Evolutionary conservation across 2,329 filamentous ascomycete species (phyloP), one percentile per base, ranked within the genome.

Genomic region (Aureobasidium sp.): DNA sequence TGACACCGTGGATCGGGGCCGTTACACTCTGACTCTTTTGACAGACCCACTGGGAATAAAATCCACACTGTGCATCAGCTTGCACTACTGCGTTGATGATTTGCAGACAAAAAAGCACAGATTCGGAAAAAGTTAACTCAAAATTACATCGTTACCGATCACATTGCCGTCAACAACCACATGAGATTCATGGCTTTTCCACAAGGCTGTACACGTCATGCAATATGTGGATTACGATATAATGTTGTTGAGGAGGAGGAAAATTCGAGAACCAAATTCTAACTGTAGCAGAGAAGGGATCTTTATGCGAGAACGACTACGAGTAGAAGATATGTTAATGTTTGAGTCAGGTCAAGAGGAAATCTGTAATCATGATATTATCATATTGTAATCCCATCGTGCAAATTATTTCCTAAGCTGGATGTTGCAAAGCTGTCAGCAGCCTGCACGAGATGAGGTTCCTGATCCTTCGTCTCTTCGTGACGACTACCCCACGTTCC

Each of bases 391-490:
- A 27, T 20, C 13, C 5, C 5, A 42, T 26, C 15, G 36, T 37
- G 51, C 51, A 15, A 17, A 55, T 55, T 41, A 20, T 32, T 55
- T 29, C 51, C 37, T 15, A 42, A 29, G 23, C 37, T 29, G 51
- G 51, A n/a, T 20, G 23, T 55, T 42, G 51, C 37, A 55, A 10
- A 12, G 41, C 8, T 44, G 20, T 23, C 47, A 55, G 26, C 51
- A 39, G 20, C 34, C 27, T 36, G 47, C 47, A 51, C 4, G 20
- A 52, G 50, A 39, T 42, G 51, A 55, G 51, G 26, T 32, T 55
- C 42, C 26, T 55, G 51, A 55, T 55, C 51, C 51, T 55, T 55
- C 51, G 51, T 55, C 37, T 55, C 51, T 55, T 55, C 37, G 51
- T 53, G 9, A 10, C 12, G 12, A 2, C 10, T 5, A 55, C 51